These are phyloP conservation scores for Polygonum maritimum DNA, from an alignment of 148 eudicot species.

Conservation along the genomic window DNA sequence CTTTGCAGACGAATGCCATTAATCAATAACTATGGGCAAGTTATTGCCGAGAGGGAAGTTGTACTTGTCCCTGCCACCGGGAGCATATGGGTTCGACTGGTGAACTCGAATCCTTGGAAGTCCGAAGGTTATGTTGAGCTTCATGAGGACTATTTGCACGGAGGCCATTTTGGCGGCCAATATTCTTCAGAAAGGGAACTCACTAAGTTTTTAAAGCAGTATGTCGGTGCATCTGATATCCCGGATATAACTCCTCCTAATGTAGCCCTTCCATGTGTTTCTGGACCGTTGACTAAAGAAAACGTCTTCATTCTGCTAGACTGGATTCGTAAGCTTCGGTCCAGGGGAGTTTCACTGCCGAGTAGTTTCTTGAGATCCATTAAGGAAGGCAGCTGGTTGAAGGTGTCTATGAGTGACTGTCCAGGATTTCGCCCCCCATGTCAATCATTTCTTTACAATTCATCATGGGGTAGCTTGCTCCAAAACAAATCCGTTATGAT, in stretches of 20 bases:
- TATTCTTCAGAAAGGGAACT: constrained; percentile 19
- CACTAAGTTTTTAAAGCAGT: constrained; percentile 23
- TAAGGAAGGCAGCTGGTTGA: constrained; percentile 43
- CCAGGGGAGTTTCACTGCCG: constrained; percentile 23
- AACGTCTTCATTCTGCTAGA: constrained; percentile 45
- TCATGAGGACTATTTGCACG: constrained; percentile 37
- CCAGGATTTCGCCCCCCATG: constrained; percentile 36
- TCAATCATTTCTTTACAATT: constrained; percentile 34
- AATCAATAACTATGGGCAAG: constrained; percentile 28
- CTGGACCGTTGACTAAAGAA: constrained; percentile 30
- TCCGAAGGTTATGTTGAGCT: constrained; percentile 33
- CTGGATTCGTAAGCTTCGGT: constrained; percentile 35
- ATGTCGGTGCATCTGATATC: constrained; percentile 41
- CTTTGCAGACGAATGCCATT: constrained; percentile 38
- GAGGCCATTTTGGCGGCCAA: constrained; percentile 25
- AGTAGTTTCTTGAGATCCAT: constrained; percentile 30
- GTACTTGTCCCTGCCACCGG: constrained; percentile 54
- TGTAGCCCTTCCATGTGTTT: constrained; percentile 29
- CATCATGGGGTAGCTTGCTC: constrained; percentile 36
- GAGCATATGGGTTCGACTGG: constrained; percentile 52
- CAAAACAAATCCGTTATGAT: constrained; percentile 38
- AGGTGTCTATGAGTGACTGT: constrained; percentile 34
- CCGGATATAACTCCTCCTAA: constrained; percentile 52
- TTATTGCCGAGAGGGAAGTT: constrained; percentile 12
- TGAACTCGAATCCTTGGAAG: constrained; percentile 57